Evolutionary conservation across 192 early-diverging fungal genomes (phyloP).

Genomic region (Allomyces javanicus): DNA sequence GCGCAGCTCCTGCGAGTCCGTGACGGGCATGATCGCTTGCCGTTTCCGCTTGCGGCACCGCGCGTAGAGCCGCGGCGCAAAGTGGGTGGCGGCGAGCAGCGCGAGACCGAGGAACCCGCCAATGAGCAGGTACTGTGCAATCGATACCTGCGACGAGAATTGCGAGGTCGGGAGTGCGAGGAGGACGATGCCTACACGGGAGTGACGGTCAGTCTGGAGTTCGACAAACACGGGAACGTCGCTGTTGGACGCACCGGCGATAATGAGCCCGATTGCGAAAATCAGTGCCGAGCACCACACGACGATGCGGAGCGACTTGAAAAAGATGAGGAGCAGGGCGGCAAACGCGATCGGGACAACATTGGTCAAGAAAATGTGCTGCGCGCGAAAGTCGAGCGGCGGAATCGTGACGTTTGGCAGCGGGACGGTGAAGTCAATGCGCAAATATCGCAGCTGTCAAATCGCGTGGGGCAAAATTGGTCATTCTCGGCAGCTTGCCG

Average conservation of each 20-base stretch:
- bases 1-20: not conserved
- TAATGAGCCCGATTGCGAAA: not conserved
- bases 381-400: slow-evolving; percentile 1
- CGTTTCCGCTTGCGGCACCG: not conserved
- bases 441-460: not conserved
- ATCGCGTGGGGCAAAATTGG: not conserved
- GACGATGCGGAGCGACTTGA: not conserved
- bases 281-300: not conserved
- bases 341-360: not conserved
- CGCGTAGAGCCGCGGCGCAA: not conserved
- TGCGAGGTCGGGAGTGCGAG: not conserved
- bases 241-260: not conserved
- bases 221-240: too few species aligned
- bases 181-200: not conserved
- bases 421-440: not conserved
- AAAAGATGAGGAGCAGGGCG: not conserved
- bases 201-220: too few species aligned
- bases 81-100: not conserved
- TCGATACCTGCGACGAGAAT: not conserved
- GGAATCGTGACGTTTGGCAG: not conserved
- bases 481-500: not conserved
- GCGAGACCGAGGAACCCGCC: not conserved
- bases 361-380: not conserved
- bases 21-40: not conserved
- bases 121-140: not conserved